phyloP scores from a whole-genome alignment of 2,329 filamentous ascomycete species.

The Colletotrichum graminicola region DNA sequence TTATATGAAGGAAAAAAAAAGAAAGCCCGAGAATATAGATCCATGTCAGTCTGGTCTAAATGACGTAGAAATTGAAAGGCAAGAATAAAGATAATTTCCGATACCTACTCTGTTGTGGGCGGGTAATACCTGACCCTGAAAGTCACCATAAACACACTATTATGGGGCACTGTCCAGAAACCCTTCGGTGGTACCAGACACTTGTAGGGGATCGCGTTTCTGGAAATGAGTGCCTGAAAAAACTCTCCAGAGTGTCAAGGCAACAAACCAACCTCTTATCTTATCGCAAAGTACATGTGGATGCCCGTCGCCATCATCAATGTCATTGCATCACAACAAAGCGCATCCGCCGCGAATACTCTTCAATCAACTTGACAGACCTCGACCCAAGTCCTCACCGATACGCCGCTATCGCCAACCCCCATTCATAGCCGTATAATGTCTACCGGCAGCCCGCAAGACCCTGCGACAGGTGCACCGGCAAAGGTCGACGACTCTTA shows the following conservation, averaged over 20 bases:
- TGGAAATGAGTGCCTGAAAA: background rate
- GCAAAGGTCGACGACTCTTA: constrained; percentile 31
- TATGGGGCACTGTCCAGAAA: too few species aligned
- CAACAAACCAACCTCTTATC: constrained; percentile 22
- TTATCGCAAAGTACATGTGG: constrained; percentile 10
- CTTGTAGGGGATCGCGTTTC: too few species aligned
- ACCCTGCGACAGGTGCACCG: constrained; percentile 5
- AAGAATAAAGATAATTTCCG: too few species aligned
- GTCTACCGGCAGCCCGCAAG: constrained; percentile 2
- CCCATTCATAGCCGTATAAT: background rate
- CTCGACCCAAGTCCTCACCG: background rate
- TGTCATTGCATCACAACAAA: constrained; percentile 15
- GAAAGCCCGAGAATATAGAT: too few species aligned
- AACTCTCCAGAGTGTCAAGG: background rate
- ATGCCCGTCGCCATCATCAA: background rate
- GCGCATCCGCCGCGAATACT: background rate
- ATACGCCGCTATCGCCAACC: background rate
- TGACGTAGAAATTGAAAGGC: too few species aligned
- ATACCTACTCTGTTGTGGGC: too few species aligned
- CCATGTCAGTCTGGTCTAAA: too few species aligned
- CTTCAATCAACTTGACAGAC: background rate
- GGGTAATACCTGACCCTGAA: too few species aligned
- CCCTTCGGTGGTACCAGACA: too few species aligned
- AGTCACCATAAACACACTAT: too few species aligned
- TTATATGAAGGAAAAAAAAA: too few species aligned